Conservation (phyloP, 805 yeast genomes). For the Kurtzmaniella cleridarum region DNA sequence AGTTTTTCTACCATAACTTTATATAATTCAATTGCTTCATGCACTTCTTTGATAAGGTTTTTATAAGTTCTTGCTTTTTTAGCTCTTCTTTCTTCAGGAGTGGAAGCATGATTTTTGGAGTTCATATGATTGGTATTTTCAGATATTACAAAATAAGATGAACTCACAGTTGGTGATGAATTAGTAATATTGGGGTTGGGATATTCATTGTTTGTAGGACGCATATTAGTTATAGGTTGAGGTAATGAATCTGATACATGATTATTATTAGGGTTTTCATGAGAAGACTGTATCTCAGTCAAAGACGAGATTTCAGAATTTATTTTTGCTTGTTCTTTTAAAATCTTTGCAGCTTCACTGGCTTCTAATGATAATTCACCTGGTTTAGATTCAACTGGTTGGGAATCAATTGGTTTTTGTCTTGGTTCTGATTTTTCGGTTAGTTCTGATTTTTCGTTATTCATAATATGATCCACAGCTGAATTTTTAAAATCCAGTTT, state of each 20-base stretch:
- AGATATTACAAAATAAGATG: too few relatives aligned
- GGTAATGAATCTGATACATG: too few relatives aligned
- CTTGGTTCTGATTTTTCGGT: constrained; percentile 7
- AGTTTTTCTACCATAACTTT: constrained; percentile 61
- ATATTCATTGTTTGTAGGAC: neutral
- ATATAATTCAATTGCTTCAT: constrained; percentile 66
- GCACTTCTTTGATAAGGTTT: constrained; percentile 57
- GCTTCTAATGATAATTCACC: constrained; percentile 6
- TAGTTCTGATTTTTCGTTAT: constrained; percentile 4
- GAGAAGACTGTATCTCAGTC: too few relatives aligned
- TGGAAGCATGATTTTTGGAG: too few relatives aligned
- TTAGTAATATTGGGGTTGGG: neutral
- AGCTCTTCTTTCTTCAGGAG: constrained; percentile 12
- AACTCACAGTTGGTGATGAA: too few relatives aligned
- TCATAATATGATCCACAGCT: constrained; percentile 2
- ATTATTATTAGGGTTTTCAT: too few relatives aligned
- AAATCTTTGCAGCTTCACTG: constrained; percentile 6
- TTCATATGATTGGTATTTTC: too few relatives aligned
- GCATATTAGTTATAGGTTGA: too few relatives aligned
- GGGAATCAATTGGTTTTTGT: neutral
- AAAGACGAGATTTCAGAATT: too few relatives aligned
- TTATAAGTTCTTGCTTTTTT: constrained; percentile 47
- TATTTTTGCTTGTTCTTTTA: too few relatives aligned
- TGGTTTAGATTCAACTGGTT: neutral
- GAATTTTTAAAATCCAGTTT: neutral